Evolutionary conservation across 2,329 filamentous ascomycete species (phyloP).

Genomic region (Fusarium zealandicum): DNA sequence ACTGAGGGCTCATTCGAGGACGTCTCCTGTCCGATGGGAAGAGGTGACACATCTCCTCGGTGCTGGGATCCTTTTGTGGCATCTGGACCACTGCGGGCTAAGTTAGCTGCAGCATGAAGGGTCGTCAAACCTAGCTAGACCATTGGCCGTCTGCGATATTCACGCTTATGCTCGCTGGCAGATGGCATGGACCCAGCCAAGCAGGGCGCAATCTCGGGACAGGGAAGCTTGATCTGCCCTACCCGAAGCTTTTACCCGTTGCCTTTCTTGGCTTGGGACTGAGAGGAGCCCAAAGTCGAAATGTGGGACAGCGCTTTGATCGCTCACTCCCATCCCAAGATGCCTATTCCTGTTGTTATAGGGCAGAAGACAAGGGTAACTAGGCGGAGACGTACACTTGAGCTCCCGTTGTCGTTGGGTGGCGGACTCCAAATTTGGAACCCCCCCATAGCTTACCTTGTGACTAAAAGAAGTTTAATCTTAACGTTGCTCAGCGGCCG

Average conservation of each 20-base stretch:
- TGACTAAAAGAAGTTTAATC: slow-evolving; percentile 33
- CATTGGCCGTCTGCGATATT: slow-evolving; percentile 14
- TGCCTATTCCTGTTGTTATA: slow-evolving; percentile 2
- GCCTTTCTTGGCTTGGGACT: neutral
- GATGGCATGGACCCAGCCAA: neutral
- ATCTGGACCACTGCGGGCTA: slow-evolving; percentile 1
- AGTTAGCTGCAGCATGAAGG: slow-evolving; percentile 15
- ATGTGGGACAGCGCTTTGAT: neutral
- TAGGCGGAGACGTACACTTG: neutral
- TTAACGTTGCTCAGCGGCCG: slow-evolving; percentile 29
- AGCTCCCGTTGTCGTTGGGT: slow-evolving; percentile 14
- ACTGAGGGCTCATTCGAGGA: no score
- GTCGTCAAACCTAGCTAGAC: neutral
- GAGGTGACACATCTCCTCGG: neutral
- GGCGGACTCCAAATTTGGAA: slow-evolving; percentile 18
- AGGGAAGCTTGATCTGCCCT: slow-evolving; percentile 15
- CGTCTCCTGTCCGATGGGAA: no score
- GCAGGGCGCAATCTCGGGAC: neutral
- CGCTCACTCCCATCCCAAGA: neutral
- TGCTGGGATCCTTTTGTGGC: neutral
- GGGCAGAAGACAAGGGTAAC: slow-evolving; percentile 19
- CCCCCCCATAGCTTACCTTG: slow-evolving; percentile 27
- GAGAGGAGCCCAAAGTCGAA: neutral
- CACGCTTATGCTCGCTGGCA: slow-evolving; percentile 4
- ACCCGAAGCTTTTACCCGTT: neutral